phyloP scores from a whole-genome alignment of 1,284 basidiomycete genomes.

The Trichosporon sp. region DNA sequence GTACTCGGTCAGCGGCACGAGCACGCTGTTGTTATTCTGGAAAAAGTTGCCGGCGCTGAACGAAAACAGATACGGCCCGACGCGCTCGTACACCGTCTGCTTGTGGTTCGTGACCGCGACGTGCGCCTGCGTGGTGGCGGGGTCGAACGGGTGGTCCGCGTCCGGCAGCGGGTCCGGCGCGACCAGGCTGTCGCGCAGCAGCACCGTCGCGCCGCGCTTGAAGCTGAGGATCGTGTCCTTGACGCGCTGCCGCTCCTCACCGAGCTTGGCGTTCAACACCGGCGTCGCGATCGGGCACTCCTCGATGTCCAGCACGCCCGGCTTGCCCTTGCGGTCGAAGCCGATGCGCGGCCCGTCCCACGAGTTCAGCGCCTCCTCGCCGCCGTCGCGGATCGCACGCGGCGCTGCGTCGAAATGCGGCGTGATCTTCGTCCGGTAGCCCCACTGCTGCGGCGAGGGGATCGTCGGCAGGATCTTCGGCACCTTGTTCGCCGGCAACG shows the following conservation, averaged over 20 bases:
- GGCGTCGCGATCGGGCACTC: constrained; percentile 91
- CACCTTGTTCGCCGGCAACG: constrained; percentile 53
- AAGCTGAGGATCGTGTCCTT: constrained; percentile 72
- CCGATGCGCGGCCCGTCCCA: constrained; percentile 58
- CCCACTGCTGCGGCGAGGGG: constrained; percentile 79
- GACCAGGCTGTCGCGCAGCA: constrained; percentile 79
- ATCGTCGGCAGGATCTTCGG: constrained; percentile 73
- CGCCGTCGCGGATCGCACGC: constrained; percentile 11
- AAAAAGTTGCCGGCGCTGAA: constrained; percentile 89
- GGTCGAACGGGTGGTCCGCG: constrained; percentile 35
- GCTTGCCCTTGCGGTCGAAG: constrained; percentile 76
- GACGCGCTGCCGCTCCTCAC: constrained; percentile 62
- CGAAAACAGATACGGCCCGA: constrained; percentile 76
- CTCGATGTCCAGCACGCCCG: constrained; percentile 87
- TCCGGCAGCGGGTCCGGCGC: constrained; percentile 30
- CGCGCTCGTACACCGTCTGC: constrained; percentile 73
- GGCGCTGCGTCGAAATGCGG: constrained; percentile 88
- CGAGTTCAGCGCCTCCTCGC: constrained; percentile 11
- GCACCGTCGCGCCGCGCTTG: constrained; percentile 83
- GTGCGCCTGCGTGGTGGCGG: constrained; percentile 49
- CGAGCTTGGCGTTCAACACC: constrained; percentile 69
- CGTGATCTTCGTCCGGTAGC: constrained; percentile 93
- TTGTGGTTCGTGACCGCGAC: constrained; percentile 81
- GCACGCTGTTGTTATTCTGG: constrained; percentile 95
- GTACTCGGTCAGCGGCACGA: constrained; percentile 75